Base-by-base conservation (phyloP, 306 rosid genomes). In the Vigna unguiculata region DNA sequence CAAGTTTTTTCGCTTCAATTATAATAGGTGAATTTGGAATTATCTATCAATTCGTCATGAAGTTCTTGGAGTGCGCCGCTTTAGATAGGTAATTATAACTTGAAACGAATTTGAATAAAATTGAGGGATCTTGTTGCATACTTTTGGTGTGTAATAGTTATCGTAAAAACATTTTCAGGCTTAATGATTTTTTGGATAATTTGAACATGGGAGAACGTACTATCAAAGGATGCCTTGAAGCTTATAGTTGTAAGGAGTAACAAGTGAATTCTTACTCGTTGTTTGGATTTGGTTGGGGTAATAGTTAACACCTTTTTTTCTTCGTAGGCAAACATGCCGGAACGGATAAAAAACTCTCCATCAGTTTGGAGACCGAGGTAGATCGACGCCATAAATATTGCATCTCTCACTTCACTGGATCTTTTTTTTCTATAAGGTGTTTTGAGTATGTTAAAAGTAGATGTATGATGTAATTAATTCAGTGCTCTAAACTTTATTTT, bases 341-440 rank as follows among this genome's bases (percentile, higher is more conserved):
- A 77, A 69, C 88, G 1, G 99, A 95, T 82, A 95, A 95, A 86
- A 95, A 95, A 82, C 84, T 89, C 70, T 95, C 97, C 48, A 79
- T 91, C 77, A 92, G 99, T 83, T 86, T 95, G 93, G 93, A 93
- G 69, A 89, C 86, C n/a, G 97, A 95, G 97, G 99, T 95, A 74
- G 79, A 43, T 22, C 6, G 60, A 54, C 47, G 30, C 70, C 13
- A 58, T 5, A 10, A 21, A 59, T 55, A 14, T 20, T 25, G 9
- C 25, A 21, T 69, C 22, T 45, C 20, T 69, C 49, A 45, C 17
- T 43, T 54, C 28, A 11, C 41, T 65, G 10, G 24, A 19, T 19
- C 5, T 24, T 24, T 11, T 4, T 24, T 11, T 4, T 43, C 45
- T 67, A 47, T 19, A 54, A 52, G 17, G 34, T 43, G 69, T 32